Percentiles rank a stretch among this genome's conserved stretches.
Evolutionary conservation across 257 asterid species (phyloP).

Genomic region (Salvia hispanica): DNA sequence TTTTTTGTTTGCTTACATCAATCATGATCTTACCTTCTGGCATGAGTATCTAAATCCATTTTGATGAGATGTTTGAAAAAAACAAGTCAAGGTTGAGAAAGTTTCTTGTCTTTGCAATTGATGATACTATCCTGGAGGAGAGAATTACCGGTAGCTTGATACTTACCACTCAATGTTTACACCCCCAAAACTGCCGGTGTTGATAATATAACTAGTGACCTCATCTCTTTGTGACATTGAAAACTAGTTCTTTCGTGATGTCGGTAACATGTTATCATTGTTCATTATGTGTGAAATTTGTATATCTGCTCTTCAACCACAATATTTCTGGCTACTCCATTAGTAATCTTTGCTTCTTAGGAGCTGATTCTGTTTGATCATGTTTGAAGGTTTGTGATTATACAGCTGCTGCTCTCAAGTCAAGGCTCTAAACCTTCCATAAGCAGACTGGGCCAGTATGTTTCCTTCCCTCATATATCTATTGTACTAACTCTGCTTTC

Average conservation of each 20-base stretch:
- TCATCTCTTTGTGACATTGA: slow-evolving; percentile 12
- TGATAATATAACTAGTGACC: slow-evolving; percentile 65
- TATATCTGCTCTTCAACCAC: slow-evolving; percentile 1
- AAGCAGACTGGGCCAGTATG: slow-evolving; percentile 88
- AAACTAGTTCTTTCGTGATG: not conserved
- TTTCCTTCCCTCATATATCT: slow-evolving; percentile 6
- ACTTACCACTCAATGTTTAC: slow-evolving; percentile 81
- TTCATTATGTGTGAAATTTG: not conserved
- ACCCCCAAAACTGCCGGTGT: slow-evolving; percentile 75
- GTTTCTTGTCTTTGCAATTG: slow-evolving; percentile 90
- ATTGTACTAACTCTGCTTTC: slow-evolving; percentile 7
- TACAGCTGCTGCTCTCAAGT: slow-evolving; percentile 86
- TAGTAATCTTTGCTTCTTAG: not conserved
- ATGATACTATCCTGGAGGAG: slow-evolving; percentile 49
- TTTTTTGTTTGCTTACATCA: not conserved
- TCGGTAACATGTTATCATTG: slow-evolving; percentile 8
- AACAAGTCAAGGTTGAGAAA: slow-evolving; percentile 76
- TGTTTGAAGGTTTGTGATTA: slow-evolving; percentile 68
- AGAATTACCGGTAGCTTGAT: slow-evolving; percentile 87
- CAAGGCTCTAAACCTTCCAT: slow-evolving; percentile 92
- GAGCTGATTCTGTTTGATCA: slow-evolving; percentile 29
- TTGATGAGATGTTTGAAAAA: slow-evolving; percentile 89
- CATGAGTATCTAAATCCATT: slow-evolving; percentile 45
- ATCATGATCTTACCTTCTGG: slow-evolving; percentile 15
- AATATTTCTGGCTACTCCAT: slow-evolving; percentile 2